Evolutionary conservation across 2,329 filamentous ascomycete species (phyloP).

Genomic region (Lecanosticta acicola): DNA sequence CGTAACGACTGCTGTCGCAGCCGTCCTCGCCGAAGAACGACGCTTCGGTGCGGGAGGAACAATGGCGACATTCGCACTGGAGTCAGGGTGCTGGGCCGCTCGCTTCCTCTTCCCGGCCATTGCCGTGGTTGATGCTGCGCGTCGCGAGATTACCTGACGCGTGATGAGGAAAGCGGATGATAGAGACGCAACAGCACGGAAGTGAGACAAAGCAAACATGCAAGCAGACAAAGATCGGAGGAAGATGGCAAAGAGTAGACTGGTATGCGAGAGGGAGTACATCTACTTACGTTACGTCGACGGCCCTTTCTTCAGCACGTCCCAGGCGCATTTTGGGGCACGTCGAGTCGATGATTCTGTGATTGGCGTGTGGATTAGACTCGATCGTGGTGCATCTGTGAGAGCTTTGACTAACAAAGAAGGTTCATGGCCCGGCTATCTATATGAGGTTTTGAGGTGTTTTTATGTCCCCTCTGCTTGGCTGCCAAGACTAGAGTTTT

Average conservation of each 20-base stretch:
- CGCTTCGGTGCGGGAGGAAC: constrained; percentile 10
- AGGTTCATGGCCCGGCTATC: too few species aligned
- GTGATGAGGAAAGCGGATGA: background rate
- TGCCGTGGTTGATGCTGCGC: background rate
- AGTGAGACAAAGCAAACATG: background rate
- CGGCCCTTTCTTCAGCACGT: background rate
- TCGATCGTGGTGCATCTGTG: too few species aligned
- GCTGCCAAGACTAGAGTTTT: too few species aligned
- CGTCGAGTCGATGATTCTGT: too few species aligned
- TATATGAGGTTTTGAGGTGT: too few species aligned
- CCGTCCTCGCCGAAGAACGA: constrained; percentile 14
- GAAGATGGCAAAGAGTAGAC: background rate
- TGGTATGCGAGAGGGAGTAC: background rate
- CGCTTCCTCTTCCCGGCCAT: constrained; percentile 13
- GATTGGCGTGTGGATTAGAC: background rate
- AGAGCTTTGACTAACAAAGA: too few species aligned
- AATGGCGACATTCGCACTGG: background rate
- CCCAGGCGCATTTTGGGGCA: too few species aligned
- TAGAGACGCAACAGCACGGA: background rate
- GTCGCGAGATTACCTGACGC: background rate
- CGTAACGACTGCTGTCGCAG: constrained; percentile 14
- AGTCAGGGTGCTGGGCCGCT: background rate
- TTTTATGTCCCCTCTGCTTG: too few species aligned
- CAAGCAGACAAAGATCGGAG: background rate
- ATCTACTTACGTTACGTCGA: too few species aligned